These are phyloP conservation scores for Strombidium stylifer DNA, from an alignment of 73 alveolate genomes.

Conservation along the genomic window DNA sequence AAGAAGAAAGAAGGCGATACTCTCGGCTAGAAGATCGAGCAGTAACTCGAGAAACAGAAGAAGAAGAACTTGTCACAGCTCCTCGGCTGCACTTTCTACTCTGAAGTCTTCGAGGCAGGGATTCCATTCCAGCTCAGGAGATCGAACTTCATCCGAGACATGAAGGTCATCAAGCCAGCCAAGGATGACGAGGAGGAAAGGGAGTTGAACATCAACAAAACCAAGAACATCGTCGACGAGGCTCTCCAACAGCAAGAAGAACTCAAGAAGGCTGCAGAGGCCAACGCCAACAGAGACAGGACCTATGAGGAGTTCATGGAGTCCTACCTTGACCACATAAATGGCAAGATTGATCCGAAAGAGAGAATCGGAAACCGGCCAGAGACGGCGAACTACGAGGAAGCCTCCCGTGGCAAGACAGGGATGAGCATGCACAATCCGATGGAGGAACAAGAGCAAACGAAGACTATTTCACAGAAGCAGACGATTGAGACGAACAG, in stretches of 20 bases:
- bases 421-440: no score
- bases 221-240: conserved; percentile 35
- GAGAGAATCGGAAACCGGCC: conserved; percentile 20
- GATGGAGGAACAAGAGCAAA: no score
- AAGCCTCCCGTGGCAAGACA: no score
- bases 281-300: conserved; percentile 24
- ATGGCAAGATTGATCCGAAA: conserved; percentile 33
- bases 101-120: conserved; percentile 18
- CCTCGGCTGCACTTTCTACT: conserved; percentile 28
- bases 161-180: not conserved
- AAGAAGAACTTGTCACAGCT: conserved; percentile 19
- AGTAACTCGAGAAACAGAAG: conserved; percentile 26
- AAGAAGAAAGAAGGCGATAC: conserved; percentile 49
- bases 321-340: conserved; percentile 47
- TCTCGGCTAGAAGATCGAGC: conserved; percentile 29
- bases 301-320: conserved; percentile 36
- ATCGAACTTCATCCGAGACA: conserved; percentile 9
- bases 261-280: not conserved
- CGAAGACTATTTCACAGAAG: no score
- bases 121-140: conserved; percentile 38
- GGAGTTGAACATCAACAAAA: no score
- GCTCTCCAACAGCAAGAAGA: conserved; percentile 6
- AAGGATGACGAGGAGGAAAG: no score
- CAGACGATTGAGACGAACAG: conserved; percentile 14
- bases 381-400: conserved; percentile 26